These are phyloP conservation scores for Chalara sp. DNA, from an alignment of 2,329 filamentous ascomycete genomes.

Conservation along the genomic window DNA sequence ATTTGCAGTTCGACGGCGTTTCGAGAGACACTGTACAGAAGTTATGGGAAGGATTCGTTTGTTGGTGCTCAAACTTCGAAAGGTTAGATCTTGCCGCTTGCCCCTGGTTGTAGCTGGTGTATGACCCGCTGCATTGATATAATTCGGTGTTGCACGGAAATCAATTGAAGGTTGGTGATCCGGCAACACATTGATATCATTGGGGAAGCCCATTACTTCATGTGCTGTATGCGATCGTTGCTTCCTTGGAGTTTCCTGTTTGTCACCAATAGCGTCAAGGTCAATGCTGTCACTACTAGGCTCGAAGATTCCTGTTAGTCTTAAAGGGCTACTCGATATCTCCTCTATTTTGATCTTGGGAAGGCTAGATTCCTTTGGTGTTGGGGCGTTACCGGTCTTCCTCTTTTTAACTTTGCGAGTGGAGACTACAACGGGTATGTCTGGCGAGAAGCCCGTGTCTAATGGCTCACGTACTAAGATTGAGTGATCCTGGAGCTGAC, in stretches of 20 bases:
- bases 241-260: conserved; percentile 28
- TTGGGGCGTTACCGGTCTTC: conserved; percentile 9
- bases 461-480: not conserved
- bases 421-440: conserved; percentile 19
- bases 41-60: conserved; percentile 18
- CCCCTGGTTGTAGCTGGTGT: too few species aligned
- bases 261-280: conserved; percentile 29
- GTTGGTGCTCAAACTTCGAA: conserved; percentile 23
- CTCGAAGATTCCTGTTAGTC: conserved; percentile 13
- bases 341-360: conserved; percentile 22
- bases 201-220: too few species aligned
- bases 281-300: conserved; percentile 25
- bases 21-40: conserved; percentile 7
- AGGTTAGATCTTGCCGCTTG: not conserved
- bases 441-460: conserved; percentile 8
- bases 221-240: conserved; percentile 5
- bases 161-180: too few species aligned
- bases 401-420: conserved; percentile 21
- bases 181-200: too few species aligned
- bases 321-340: conserved; percentile 23
- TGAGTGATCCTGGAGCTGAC: not conserved
- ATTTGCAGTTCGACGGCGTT: conserved; percentile 13
- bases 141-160: too few species aligned
- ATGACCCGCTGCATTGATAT: too few species aligned
- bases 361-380: conserved; percentile 1